Conservation (phyloP, 768 basidiomycete genomes). For the Calocera cornea region DNA sequence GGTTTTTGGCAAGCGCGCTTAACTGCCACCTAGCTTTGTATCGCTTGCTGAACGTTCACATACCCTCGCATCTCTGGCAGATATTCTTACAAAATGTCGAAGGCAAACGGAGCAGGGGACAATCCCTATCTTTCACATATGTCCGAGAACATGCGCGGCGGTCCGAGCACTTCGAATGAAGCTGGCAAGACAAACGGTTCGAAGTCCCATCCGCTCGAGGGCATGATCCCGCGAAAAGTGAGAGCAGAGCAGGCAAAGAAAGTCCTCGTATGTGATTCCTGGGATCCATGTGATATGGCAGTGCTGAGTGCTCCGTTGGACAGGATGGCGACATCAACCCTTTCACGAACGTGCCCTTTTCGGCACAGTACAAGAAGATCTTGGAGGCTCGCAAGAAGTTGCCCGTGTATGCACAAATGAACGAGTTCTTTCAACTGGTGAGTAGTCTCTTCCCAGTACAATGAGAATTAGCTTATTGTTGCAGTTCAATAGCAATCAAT, state of each 20-base stretch:
- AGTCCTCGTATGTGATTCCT: constrained; percentile 48
- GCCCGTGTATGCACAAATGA: constrained; percentile 86
- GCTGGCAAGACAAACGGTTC: constrained; percentile 4
- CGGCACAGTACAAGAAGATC: constrained; percentile 73
- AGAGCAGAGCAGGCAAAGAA: constrained; percentile 48
- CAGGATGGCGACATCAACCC: constrained; percentile 75
- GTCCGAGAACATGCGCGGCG: constrained; percentile 25
- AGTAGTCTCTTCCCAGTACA: constrained; percentile 46
- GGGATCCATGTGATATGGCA: not conserved
- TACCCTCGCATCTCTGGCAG: not conserved
- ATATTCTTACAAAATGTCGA: not conserved
- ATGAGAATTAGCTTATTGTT: constrained; percentile 52
- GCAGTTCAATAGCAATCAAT: constrained; percentile 3
- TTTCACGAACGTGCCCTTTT: constrained; percentile 70
- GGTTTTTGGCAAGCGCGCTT: not conserved
- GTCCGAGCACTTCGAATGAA: constrained; percentile 7
- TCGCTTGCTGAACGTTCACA: not conserved
- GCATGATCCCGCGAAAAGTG: constrained; percentile 59
- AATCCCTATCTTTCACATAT: constrained; percentile 46
- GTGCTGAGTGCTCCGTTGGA: not conserved
- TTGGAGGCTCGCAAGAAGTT: constrained; percentile 72
- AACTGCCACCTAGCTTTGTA: not conserved
- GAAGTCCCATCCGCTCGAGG: constrained; percentile 44
- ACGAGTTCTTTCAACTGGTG: constrained; percentile 80
- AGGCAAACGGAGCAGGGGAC: constrained; percentile 17